phyloP scores from a whole-genome alignment of 2,329 filamentous ascomycete genomes.

The Cytospora piceicola region DNA sequence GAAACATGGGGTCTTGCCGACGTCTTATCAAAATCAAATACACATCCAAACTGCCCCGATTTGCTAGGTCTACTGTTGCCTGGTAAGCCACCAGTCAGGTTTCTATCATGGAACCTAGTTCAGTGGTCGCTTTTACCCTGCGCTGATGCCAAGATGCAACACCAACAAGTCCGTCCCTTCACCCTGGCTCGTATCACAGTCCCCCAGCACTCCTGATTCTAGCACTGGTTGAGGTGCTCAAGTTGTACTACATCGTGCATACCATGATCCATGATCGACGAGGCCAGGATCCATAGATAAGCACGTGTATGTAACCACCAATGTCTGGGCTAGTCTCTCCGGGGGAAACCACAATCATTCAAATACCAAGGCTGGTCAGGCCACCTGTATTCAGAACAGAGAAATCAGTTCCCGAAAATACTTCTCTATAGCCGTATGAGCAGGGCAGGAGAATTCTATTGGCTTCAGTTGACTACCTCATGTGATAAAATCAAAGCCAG shows the following conservation, averaged over 20 bases:
- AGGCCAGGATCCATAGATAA: constrained; percentile 18
- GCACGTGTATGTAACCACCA: background rate
- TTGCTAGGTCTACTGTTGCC: constrained; percentile 4
- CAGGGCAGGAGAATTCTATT: background rate
- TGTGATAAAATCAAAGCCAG: background rate
- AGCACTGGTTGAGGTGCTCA: background rate
- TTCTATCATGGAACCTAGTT: background rate
- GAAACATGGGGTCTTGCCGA: constrained; percentile 13
- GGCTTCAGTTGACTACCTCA: background rate
- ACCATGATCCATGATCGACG: constrained; percentile 22
- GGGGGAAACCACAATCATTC: constrained; percentile 1
- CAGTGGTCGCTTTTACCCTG: background rate
- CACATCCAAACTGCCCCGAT: background rate
- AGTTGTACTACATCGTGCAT: constrained; percentile 1
- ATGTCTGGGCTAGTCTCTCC: constrained; percentile 21
- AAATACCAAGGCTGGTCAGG: background rate
- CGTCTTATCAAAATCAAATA: constrained; percentile 17
- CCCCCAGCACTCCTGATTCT: constrained; percentile 6
- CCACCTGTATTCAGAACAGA: constrained; percentile 7
- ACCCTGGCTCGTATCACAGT: background rate
- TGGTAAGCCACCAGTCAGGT: background rate
- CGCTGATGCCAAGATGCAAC: background rate
- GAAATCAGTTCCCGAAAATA: background rate
- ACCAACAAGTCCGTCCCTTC: background rate
- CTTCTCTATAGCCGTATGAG: constrained; percentile 14